Evolutionary conservation across 1,284 basidiomycete genomes (phyloP).

Genomic region (Irpex sp.): DNA sequence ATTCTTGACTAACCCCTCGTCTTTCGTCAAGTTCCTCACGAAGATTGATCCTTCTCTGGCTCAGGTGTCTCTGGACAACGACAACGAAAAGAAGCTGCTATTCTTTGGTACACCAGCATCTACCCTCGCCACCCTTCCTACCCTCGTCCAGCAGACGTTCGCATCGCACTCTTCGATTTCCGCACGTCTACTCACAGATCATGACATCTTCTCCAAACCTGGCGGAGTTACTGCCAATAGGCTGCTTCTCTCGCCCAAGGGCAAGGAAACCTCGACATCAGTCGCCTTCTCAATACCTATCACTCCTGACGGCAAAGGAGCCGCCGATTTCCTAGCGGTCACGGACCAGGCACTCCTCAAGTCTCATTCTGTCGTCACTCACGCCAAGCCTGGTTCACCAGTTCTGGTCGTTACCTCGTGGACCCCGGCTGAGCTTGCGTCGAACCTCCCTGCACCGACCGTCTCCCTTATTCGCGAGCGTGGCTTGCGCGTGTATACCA

Average conservation of each 20-base stretch:
- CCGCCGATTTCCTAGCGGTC: slow-evolving; percentile 65
- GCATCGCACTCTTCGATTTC: slow-evolving; percentile 32
- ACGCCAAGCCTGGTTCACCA: slow-evolving; percentile 50
- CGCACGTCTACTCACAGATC: slow-evolving; percentile 54
- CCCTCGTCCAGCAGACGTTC: slow-evolving; percentile 57
- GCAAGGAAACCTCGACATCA: slow-evolving; percentile 33
- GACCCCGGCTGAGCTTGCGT: slow-evolving; percentile 52
- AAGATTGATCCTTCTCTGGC: slow-evolving; percentile 5
- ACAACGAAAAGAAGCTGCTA: slow-evolving; percentile 48
- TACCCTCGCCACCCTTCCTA: slow-evolving; percentile 46
- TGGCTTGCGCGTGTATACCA: slow-evolving; percentile 50
- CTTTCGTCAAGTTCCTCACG: slow-evolving; percentile 38
- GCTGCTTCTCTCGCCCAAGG: slow-evolving; percentile 50
- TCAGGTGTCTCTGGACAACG: slow-evolving; percentile 17
- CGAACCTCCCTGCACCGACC: slow-evolving; percentile 44
- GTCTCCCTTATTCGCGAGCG: slow-evolving; percentile 39
- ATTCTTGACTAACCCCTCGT: slow-evolving; percentile 40
- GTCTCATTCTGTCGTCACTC: slow-evolving; percentile 55
- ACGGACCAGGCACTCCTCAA: slow-evolving; percentile 63
- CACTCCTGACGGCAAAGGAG: slow-evolving; percentile 37
- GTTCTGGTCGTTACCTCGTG: slow-evolving; percentile 61
- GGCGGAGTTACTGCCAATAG: slow-evolving; percentile 61
- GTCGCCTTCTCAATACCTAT: slow-evolving; percentile 48
- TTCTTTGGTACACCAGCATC: slow-evolving; percentile 58
- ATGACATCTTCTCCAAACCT: slow-evolving; percentile 66